phyloP scores from a whole-genome alignment of 1,284 basidiomycete genomes.

The Veloboletus limbatus region DNA sequence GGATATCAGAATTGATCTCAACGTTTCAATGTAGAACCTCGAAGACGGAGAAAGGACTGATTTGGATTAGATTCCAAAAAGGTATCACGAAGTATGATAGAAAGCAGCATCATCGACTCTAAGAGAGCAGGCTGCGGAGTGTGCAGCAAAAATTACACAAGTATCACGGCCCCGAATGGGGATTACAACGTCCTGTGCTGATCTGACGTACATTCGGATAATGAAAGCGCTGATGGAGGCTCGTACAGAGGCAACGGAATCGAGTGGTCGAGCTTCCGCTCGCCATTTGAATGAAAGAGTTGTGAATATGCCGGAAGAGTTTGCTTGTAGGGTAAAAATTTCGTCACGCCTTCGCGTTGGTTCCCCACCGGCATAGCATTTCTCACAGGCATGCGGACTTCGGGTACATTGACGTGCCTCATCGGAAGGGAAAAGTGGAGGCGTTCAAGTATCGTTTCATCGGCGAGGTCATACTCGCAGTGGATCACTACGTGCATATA shows the following conservation, averaged over 20 bases:
- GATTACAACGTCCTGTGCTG: conserved; percentile 7
- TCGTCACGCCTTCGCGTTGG: conserved; percentile 14
- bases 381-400: conserved; percentile 28
- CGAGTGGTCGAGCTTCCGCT: conserved; percentile 63
- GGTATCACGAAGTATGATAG: not conserved
- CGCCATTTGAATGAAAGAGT: conserved; percentile 69
- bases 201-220: conserved; percentile 4
- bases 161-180: not conserved
- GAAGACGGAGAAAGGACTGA: conserved; percentile 6
- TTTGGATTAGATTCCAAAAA: conserved; percentile 9
- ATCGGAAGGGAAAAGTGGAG: conserved; percentile 53
- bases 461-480: conserved; percentile 52
- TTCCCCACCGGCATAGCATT: conserved; percentile 4
- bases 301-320: conserved; percentile 72
- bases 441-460: conserved; percentile 34
- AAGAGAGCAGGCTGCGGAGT: too few relatives aligned
- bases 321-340: conserved; percentile 34
- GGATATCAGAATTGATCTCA: conserved; percentile 1
- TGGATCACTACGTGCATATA: conserved; percentile 49
- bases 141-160: not conserved
- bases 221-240: conserved; percentile 21
- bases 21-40: not conserved
- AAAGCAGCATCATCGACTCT: not conserved
- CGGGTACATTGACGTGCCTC: conserved; percentile 42
- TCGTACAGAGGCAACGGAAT: conserved; percentile 65